Percentiles rank a stretch among this genome's conserved stretches.
phyloP scores from a whole-genome alignment of 768 basidiomycete genomes.

The Ramaria sp. region DNA sequence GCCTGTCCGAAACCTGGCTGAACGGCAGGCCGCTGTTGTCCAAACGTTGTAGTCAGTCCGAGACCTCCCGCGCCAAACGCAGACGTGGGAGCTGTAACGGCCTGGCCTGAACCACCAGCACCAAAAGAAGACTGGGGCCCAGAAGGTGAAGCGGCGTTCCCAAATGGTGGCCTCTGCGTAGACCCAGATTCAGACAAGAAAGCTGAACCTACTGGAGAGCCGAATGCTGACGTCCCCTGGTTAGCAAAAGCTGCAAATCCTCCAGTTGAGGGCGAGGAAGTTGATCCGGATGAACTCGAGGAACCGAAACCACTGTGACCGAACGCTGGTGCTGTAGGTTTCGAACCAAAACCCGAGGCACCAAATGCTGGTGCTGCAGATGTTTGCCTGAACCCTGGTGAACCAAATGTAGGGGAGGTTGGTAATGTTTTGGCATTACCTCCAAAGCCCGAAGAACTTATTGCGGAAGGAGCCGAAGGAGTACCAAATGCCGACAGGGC shows the following conservation, averaged over 20 bases:
- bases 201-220: neutral
- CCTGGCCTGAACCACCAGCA: neutral
- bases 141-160: conserved; percentile 13
- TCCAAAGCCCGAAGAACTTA: conserved; percentile 18
- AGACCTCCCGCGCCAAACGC: neutral
- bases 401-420: conserved; percentile 16
- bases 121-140: neutral
- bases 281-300: conserved; percentile 11
- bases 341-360: conserved; percentile 7
- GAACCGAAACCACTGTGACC: conserved; percentile 14
- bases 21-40: neutral
- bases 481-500: conserved; percentile 21
- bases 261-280: conserved; percentile 12
- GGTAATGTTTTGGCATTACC: neutral
- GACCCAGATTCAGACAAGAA: conserved; percentile 5
- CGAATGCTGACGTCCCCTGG: neutral
- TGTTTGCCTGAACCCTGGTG: conserved; percentile 22
- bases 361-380: conserved; percentile 10
- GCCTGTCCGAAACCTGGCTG: neutral
- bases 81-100: neutral
- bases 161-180: conserved; percentile 16
- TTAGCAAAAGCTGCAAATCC: conserved; percentile 20
- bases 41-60: neutral
- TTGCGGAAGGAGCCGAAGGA: conserved; percentile 22
- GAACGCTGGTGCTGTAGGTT: conserved; percentile 9